Percentiles rank a stretch among this genome's conserved stretches.
These are phyloP conservation scores for Epichloe amarillans DNA, from an alignment of 2,329 filamentous ascomycete genomes.

Conservation along the genomic window DNA sequence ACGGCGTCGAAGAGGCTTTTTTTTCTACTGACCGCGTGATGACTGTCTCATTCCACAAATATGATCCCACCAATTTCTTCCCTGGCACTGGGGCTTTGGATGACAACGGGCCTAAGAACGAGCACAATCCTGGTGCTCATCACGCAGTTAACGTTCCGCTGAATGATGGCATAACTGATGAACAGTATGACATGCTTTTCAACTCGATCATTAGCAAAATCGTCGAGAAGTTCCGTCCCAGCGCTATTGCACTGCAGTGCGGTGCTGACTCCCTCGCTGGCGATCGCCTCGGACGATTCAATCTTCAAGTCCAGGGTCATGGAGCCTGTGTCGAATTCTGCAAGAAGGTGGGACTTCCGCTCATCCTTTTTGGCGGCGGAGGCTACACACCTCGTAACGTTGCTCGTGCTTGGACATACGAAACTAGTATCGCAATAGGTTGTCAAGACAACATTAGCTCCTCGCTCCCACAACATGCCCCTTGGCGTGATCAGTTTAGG, in stretches of 20 bases:
- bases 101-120: slow-evolving; percentile 70
- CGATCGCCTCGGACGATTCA: slow-evolving; percentile 88
- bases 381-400: slow-evolving; percentile 96
- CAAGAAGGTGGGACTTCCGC: slow-evolving; percentile 65
- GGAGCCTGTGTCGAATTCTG: slow-evolving; percentile 82
- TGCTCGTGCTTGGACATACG: slow-evolving; percentile 90
- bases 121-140: slow-evolving; percentile 76
- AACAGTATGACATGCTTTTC: slow-evolving; percentile 79
- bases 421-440: slow-evolving; percentile 80
- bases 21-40: slow-evolving; percentile 82
- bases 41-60: slow-evolving; percentile 94
- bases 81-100: slow-evolving; percentile 81
- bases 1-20: slow-evolving; percentile 84
- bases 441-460: slow-evolving; percentile 56
- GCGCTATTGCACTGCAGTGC: slow-evolving; percentile 87
- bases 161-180: slow-evolving; percentile 81
- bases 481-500: slow-evolving; percentile 79
- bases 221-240: slow-evolving; percentile 72
- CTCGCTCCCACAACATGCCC: slow-evolving; percentile 64
- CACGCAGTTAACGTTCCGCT: slow-evolving; percentile 85
- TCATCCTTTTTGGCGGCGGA: slow-evolving; percentile 85
- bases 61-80: slow-evolving; percentile 73
- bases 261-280: slow-evolving; percentile 90
- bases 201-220: slow-evolving; percentile 65
- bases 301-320: slow-evolving; percentile 89